A percentile compares a stretch with the other conserved stretches of the same genome.
phyloP scores from a whole-genome alignment of 169 alveolate species.

The Cryptosporidium tyzzeri region DNA sequence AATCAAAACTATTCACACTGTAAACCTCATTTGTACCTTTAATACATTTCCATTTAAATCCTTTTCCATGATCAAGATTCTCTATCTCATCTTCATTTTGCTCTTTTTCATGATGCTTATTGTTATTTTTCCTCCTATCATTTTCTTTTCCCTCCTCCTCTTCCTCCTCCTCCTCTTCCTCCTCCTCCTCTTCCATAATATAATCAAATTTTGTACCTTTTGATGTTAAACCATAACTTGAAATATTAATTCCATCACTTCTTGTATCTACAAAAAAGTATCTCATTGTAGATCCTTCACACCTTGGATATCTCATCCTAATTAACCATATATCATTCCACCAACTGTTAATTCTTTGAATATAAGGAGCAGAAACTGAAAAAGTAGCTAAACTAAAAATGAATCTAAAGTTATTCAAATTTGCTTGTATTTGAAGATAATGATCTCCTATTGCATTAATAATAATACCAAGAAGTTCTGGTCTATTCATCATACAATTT shows the following conservation, averaged over 20 bases:
- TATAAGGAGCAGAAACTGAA: slow-evolving; percentile 49
- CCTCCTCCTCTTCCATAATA: not conserved
- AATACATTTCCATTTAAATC: not conserved
- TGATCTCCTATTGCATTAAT: slow-evolving; percentile 39
- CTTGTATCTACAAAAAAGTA: slow-evolving; percentile 49
- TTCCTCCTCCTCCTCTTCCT: too few relatives aligned
- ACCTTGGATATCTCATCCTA: slow-evolving; percentile 66
- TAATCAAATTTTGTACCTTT: not conserved
- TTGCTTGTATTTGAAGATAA: slow-evolving; percentile 8
- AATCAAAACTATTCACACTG: slow-evolving; percentile 36
- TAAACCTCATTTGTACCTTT: slow-evolving; percentile 36
- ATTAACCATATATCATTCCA: slow-evolving; percentile 69
- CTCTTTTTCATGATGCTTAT: too few relatives aligned
- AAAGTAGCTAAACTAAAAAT: slow-evolving; percentile 64
- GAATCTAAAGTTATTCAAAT: slow-evolving; percentile 55
- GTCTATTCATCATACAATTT: slow-evolving; percentile 17
- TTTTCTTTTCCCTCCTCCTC: too few relatives aligned
- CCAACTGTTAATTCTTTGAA: slow-evolving; percentile 50
- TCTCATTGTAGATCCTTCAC: slow-evolving; percentile 62
- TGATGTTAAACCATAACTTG: slow-evolving; percentile 33
- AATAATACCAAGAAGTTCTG: slow-evolving; percentile 25
- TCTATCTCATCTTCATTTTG: too few relatives aligned
- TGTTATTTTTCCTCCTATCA: too few relatives aligned
- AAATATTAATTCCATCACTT: slow-evolving; percentile 22
- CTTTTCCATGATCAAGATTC: not conserved